Percentiles rank a stretch among this genome's conserved stretches.
phyloP scores from a whole-genome alignment of 495 filamentous ascomycete species.

The Penicillium bovifimosum region DNA sequence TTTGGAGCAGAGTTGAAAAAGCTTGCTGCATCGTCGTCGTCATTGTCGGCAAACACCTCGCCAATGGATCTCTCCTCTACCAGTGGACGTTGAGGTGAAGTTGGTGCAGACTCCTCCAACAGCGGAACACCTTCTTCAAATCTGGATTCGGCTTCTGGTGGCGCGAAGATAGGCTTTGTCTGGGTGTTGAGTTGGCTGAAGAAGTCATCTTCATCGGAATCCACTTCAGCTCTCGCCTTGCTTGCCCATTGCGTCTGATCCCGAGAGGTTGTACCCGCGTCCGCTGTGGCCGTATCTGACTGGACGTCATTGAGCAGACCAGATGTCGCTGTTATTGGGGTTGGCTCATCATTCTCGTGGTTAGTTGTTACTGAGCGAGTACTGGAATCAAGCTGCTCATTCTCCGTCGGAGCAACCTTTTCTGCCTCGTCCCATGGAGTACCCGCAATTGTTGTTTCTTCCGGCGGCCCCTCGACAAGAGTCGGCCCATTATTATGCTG shows the following conservation, averaged over 20 bases:
- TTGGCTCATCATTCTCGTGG: neutral
- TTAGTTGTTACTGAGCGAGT: neutral
- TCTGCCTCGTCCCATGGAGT: neutral
- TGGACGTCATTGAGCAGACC: neutral
- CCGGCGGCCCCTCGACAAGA: neutral
- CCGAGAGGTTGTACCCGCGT: slow-evolving; percentile 13
- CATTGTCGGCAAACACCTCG: slow-evolving; percentile 33
- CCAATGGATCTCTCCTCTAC: slow-evolving; percentile 17
- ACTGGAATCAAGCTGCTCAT: neutral
- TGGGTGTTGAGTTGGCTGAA: slow-evolving; percentile 47
- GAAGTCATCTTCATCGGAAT: slow-evolving; percentile 42
- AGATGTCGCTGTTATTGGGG: neutral
- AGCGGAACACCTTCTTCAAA: slow-evolving; percentile 46
- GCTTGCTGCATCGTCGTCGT: slow-evolving; percentile 33
- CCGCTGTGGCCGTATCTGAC: neutral
- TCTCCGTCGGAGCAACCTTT: neutral
- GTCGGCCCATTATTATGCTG: neutral
- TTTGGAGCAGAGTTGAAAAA: slow-evolving; percentile 31
- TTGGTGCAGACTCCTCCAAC: slow-evolving; percentile 27
- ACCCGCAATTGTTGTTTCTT: neutral
- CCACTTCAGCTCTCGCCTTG: slow-evolving; percentile 25
- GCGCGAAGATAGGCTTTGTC: slow-evolving; percentile 42
- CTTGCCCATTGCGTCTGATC: slow-evolving; percentile 30
- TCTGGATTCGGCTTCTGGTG: slow-evolving; percentile 41
- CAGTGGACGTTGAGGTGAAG: slow-evolving; percentile 14